A percentile compares a stretch with the other conserved stretches of the same genome.
phyloP scores from a whole-genome alignment of 2,329 filamentous ascomycete species.

The Cercospora zeina region DNA sequence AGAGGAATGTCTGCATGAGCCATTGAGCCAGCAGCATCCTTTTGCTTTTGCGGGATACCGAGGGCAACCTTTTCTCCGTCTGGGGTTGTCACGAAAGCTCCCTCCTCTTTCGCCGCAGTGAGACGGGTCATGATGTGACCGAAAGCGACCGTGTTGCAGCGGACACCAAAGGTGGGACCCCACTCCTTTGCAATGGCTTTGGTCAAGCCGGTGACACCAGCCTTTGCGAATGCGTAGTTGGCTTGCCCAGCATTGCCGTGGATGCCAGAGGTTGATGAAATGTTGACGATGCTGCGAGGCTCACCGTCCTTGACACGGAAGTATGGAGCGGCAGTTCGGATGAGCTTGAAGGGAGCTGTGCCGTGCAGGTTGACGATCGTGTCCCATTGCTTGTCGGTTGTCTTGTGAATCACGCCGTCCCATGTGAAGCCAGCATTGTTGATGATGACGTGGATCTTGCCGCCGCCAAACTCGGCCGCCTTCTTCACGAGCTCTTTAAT shows the following conservation, averaged over 20 bases:
- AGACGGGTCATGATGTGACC: constrained; percentile 77
- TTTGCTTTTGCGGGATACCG: constrained; percentile 68
- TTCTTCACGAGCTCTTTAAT: constrained; percentile 70
- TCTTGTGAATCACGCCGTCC: constrained; percentile 92
- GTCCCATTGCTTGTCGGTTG: constrained; percentile 88
- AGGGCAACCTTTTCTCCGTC: constrained; percentile 73
- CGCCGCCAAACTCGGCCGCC: constrained; percentile 75
- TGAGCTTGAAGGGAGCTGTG: constrained; percentile 81
- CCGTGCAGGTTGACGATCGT: constrained; percentile 81
- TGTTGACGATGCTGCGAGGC: constrained; percentile 76
- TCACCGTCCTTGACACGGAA: constrained; percentile 85
- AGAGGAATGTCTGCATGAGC: constrained; percentile 69
- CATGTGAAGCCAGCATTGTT: constrained; percentile 93
- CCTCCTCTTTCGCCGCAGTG: constrained; percentile 81
- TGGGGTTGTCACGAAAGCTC: constrained; percentile 73
- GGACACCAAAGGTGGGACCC: constrained; percentile 79
- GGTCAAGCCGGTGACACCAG: constrained; percentile 76
- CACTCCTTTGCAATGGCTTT: constrained; percentile 91
- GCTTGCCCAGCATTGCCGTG: constrained; percentile 89
- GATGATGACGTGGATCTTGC: constrained; percentile 87
- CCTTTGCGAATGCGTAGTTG: constrained; percentile 84
- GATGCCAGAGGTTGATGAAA: constrained; percentile 76
- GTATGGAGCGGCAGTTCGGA: constrained; percentile 77
- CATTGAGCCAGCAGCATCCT: constrained; percentile 41
- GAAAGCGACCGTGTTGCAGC: constrained; percentile 81